Conservation (phyloP, 345 rosid genomes). For the Syzygium aromaticum region DNA sequence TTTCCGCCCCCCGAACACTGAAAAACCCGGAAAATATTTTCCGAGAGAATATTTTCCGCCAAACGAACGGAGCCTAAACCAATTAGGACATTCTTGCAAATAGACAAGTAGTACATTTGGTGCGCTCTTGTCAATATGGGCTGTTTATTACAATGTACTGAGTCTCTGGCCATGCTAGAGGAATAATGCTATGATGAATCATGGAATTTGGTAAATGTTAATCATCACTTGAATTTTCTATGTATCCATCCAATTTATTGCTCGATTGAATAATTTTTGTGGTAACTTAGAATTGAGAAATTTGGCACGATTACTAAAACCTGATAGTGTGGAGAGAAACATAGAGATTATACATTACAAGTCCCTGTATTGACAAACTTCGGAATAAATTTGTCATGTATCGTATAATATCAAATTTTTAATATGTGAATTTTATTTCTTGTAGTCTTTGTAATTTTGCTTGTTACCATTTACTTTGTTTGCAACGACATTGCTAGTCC, state of each 20-base stretch:
- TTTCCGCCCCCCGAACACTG: no score
- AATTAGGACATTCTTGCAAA: background rate
- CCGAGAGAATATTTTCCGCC: no score
- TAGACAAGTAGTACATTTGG: background rate
- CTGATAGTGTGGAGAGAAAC: background rate
- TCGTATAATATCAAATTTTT: background rate
- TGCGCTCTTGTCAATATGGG: background rate
- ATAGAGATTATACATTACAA: background rate
- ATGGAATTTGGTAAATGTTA: no score
- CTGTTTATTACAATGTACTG: background rate
- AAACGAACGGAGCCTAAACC: no score
- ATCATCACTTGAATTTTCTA: no score
- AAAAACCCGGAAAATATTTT: no score
- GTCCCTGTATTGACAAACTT: background rate
- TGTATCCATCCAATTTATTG: no score
- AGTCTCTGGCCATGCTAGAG: background rate
- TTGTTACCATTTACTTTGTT: no score
- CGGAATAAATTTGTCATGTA: background rate
- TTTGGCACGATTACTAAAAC: background rate
- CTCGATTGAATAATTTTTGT: background rate
- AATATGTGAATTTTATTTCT: background rate
- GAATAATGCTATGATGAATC: background rate
- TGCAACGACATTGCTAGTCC: no score
- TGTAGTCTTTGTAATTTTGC: no score
- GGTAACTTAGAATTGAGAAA: background rate